Evolutionary conservation across 371 early-diverging fungal species (phyloP).

Genomic region (Choanephora cucurbitarum): DNA sequence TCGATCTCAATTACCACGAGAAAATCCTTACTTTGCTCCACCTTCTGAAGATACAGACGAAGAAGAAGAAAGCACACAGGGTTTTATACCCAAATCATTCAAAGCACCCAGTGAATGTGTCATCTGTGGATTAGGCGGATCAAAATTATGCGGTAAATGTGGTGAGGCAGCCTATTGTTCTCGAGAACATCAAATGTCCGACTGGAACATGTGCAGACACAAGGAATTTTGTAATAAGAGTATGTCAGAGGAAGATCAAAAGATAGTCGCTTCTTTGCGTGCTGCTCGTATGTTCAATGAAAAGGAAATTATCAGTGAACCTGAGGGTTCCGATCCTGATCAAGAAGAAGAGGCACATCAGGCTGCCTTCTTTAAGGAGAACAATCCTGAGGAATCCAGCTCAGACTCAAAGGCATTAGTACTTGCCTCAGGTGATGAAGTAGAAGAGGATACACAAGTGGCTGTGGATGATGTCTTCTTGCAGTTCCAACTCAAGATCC

Average conservation of each 20-base stretch:
- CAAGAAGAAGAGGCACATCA: slow-evolving; percentile 53
- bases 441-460: slow-evolving; percentile 75
- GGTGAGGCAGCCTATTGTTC: slow-evolving; percentile 76
- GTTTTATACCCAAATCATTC: slow-evolving; percentile 38
- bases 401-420: slow-evolving; percentile 52
- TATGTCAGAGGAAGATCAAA: slow-evolving; percentile 19
- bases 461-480: slow-evolving; percentile 92
- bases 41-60: slow-evolving; percentile 41
- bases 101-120: slow-evolving; percentile 38
- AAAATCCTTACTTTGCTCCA: slow-evolving; percentile 72
- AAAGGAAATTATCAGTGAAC: slow-evolving; percentile 76
- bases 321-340: slow-evolving; percentile 56
- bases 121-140: slow-evolving; percentile 80
- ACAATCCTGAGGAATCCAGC: slow-evolving; percentile 29
- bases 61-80: slow-evolving; percentile 28
- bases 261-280: slow-evolving; percentile 24
- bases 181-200: slow-evolving; percentile 79
- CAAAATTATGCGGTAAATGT: slow-evolving; percentile 82
- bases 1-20: slow-evolving; percentile 83
- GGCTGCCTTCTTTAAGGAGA: slow-evolving; percentile 40
- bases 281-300: slow-evolving; percentile 60
- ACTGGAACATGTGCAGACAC: slow-evolving; percentile 84
- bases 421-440: slow-evolving; percentile 63
- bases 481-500: slow-evolving; percentile 86
- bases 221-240: slow-evolving; percentile 62